Evolutionary conservation across 768 basidiomycete genomes (phyloP).

Genomic region (Termitomyces sp.): DNA sequence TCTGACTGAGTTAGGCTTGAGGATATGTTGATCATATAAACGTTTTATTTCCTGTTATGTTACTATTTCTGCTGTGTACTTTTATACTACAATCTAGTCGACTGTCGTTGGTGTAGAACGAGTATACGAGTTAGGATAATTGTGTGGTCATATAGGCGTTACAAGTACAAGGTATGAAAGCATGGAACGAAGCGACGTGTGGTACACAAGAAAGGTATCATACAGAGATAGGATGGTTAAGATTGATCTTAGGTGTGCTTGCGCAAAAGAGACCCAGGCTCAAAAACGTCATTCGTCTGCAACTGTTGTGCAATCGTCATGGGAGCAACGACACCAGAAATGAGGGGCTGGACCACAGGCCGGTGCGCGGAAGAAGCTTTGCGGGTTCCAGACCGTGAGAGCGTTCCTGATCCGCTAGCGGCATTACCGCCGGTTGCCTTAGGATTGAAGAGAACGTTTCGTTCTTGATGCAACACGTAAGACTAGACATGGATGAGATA

Average conservation of each 20-base stretch:
- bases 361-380: conserved; percentile 24
- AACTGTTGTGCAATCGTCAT: conserved; percentile 20
- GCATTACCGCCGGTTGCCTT: conserved; percentile 25
- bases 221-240: background rate
- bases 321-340: conserved; percentile 35
- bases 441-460: conserved; percentile 56
- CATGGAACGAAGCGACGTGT: background rate
- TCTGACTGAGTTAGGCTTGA: conserved; percentile 25
- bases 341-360: conserved; percentile 21
- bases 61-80: conserved; percentile 11
- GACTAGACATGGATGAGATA: conserved; percentile 42
- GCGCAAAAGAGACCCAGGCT: conserved; percentile 70
- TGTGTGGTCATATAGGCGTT: background rate
- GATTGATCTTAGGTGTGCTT: conserved; percentile 31
- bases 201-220: conserved; percentile 2
- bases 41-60: conserved; percentile 4
- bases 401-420: conserved; percentile 16
- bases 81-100: conserved; percentile 12
- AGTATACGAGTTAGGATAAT: conserved; percentile 2
- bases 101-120: conserved; percentile 3
- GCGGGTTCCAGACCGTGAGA: conserved; percentile 37
- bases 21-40: background rate
- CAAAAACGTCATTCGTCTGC: conserved; percentile 46
- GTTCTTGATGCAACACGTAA: conserved; percentile 78
- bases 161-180: conserved; percentile 10